Conservation (phyloP, 2,329 filamentous ascomycete species). For the Beauveria asiatica region DNA sequence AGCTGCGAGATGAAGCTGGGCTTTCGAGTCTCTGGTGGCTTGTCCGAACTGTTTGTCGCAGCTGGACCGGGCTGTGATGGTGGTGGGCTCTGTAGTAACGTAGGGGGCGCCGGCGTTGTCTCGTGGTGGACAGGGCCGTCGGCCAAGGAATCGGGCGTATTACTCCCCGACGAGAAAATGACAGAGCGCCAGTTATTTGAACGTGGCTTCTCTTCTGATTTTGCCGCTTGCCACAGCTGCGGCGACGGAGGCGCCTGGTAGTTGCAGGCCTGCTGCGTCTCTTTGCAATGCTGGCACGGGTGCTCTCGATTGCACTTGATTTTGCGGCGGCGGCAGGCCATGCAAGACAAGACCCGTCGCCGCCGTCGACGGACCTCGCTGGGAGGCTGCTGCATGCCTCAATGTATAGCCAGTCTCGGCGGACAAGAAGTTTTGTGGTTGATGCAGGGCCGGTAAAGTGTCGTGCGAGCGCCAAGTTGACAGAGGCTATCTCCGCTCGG, state of each 20-base stretch:
- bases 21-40: background rate
- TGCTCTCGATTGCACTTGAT: slow-evolving; percentile 35
- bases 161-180: background rate
- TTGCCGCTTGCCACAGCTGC: slow-evolving; percentile 1
- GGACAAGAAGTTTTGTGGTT: too few species aligned
- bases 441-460: background rate
- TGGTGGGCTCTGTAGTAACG: background rate
- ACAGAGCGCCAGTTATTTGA: slow-evolving; percentile 5
- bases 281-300: slow-evolving; percentile 31
- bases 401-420: background rate
- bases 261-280: slow-evolving; percentile 23
- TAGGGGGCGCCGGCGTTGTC: background rate
- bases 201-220: background rate
- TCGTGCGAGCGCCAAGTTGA: background rate
- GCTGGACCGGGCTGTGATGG: background rate
- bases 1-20: background rate
- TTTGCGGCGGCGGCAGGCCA: slow-evolving; percentile 35
- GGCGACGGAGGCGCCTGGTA: slow-evolving; percentile 16
- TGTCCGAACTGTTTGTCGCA: background rate
- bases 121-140: background rate
- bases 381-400: background rate
- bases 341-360: slow-evolving; percentile 23
- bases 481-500: slow-evolving; percentile 10
- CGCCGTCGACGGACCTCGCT: background rate
- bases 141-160: background rate